A percentile compares a stretch with the other conserved stretches of the same genome.
Evolutionary conservation across 2,329 filamentous ascomycete species (phyloP).

Genomic region (Claviceps purpurea): DNA sequence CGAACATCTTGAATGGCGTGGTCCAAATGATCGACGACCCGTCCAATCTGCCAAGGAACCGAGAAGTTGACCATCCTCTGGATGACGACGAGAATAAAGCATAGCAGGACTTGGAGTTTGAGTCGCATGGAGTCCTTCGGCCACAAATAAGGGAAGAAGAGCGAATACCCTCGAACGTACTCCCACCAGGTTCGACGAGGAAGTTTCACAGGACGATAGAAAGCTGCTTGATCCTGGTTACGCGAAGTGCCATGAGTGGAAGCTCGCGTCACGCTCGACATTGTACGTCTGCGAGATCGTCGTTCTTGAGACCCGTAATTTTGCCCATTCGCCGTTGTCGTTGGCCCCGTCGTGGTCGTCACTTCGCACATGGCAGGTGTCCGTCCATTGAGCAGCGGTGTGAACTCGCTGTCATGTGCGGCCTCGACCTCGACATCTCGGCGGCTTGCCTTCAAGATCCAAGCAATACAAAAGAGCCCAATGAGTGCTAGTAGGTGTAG

Average conservation of each 20-base stretch:
- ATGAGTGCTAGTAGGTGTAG: conserved; percentile 49
- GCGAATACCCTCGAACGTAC: conserved; percentile 78
- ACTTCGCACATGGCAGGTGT: conserved; percentile 22
- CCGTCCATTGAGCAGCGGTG: conserved; percentile 44
- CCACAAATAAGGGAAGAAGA: conserved; percentile 97
- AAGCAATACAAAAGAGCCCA: conserved; percentile 31
- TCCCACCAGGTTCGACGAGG: conserved; percentile 92
- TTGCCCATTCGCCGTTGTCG: conserved; percentile 9
- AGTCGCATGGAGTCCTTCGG: conserved; percentile 64
- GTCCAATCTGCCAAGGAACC: conserved; percentile 70
- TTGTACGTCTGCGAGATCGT: conserved; percentile 21
- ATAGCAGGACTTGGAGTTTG: conserved; percentile 67
- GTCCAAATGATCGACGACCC: conserved; percentile 63
- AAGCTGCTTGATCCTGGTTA: conserved; percentile 57
- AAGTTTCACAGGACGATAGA: conserved; percentile 77
- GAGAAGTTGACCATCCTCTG: conserved; percentile 78
- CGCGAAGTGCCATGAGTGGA: conserved; percentile 15
- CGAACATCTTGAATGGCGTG: conserved; percentile 34
- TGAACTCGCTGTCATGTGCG: conserved; percentile 39
- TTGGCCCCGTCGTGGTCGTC: conserved; percentile 17
- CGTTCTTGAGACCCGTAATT: conserved; percentile 9
- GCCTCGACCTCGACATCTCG: conserved; percentile 25
- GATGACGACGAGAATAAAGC: conserved; percentile 64
- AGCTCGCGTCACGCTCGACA: conserved; percentile 25
- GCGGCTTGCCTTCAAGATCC: conserved; percentile 26